Conservation (phyloP, 345 rosid genomes). For the Euphorbia lathyris region DNA sequence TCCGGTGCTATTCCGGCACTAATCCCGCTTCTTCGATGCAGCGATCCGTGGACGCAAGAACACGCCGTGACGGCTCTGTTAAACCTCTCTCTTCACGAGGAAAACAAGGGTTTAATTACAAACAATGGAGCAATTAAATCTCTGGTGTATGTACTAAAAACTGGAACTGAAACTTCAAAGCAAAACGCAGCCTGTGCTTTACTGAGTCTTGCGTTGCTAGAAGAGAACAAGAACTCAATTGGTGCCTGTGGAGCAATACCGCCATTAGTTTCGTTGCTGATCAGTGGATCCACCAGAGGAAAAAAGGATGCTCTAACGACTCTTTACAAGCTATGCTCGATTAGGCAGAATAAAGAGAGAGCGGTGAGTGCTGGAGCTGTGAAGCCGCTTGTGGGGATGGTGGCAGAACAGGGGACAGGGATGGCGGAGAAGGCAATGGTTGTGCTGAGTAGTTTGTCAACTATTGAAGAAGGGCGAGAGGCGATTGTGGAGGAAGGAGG, state of each 20-base stretch:
- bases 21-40: constrained; percentile 73
- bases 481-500: constrained; percentile 89
- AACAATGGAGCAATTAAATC: constrained; percentile 82
- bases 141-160: constrained; percentile 74
- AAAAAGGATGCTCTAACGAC: constrained; percentile 91
- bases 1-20: constrained; percentile 89
- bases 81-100: constrained; percentile 77
- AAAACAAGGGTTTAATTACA: constrained; percentile 55
- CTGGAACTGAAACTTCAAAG: constrained; percentile 94
- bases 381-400: constrained; percentile 75
- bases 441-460: constrained; percentile 74
- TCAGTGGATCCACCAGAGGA: constrained; percentile 76
- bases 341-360: constrained; percentile 81
- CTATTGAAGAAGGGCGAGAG: constrained; percentile 63
- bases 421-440: constrained; percentile 98
- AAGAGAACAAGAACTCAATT: constrained; percentile 78
- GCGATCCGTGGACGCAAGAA: constrained; percentile 92
- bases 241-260: constrained; percentile 96
- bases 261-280: constrained; percentile 76
- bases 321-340: constrained; percentile 81
- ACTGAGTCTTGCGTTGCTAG: constrained; percentile 74
- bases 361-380: constrained; percentile 89
- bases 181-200: constrained; percentile 94
- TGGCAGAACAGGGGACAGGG: constrained; percentile 76
- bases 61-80: constrained; percentile 88